Base-by-base conservation (phyloP, 1,284 basidiomycete genomes). In the Malassezia sp. region DNA sequence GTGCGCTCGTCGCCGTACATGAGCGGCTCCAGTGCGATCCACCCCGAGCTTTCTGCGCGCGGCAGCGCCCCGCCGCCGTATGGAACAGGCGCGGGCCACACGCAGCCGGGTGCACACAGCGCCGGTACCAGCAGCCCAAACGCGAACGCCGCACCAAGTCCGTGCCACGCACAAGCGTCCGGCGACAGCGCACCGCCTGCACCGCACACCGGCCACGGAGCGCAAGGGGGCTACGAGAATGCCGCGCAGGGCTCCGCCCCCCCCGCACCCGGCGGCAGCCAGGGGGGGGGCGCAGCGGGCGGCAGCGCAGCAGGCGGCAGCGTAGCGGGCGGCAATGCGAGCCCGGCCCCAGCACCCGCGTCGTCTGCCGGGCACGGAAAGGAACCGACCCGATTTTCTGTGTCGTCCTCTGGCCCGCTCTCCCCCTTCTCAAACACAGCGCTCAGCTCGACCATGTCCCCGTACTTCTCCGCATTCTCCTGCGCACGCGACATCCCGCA, bases 381-480 rank as follows among this genome's bases (percentile, higher is more conserved):
- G 41, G 64, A 67, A 37, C 54, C 59, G n/a, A 50, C 55, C 17
- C 63, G 63, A 22, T 67, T 63, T 49, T 53, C 56, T 2, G 54
- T 64, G 18, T 49, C 61, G 2, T 54, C 59, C 10, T 41, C 59
- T 0, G 63, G 64, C 1, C 56, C 63, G 2, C 54, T 66, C 20
- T 65, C 63, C 21, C 63, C 64, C 7, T 67, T 67, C 33, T 63
- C 62, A 10, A 63, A 61, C 42, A 66, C 63, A 23, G 64, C 61
- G 4, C 55, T 67, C 23, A 61, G 50, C 33, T 61, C 60, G 29
- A 60, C 55, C 35, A 66, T 66, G 56, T 63, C 60, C 43, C 64
- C 64, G 5, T 67, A 67, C 15, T 54, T 65, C n/a, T 60, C 57
- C n/a, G 63, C 64, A 11, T 67, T 67, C 22, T 67, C 64, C 15